Base-by-base conservation (phyloP, 2,329 filamentous ascomycete species). In the Colletotrichum simmondsii region DNA sequence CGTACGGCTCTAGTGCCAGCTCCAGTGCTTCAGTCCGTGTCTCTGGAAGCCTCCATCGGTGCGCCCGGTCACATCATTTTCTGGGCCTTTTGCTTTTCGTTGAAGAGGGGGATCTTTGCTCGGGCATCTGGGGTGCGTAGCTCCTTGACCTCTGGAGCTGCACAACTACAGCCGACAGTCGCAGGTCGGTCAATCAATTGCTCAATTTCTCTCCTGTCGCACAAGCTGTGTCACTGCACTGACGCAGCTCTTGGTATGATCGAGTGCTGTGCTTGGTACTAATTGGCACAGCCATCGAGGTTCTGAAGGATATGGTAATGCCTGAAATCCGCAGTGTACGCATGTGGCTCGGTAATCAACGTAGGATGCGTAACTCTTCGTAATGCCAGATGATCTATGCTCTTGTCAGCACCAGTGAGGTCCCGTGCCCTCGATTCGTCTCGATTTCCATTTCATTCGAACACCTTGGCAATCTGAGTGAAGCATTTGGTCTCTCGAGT, bases 11-110 rank as follows among this genome's bases (percentile, higher is more conserved):
- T 7, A 24, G 19, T 10, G 32, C 32, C 32, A 35, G 32, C 32
- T 35, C 37, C 42, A 42, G 24, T 46, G 35, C 53, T 28, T 37
- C 62, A 66, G 28, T 68, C 64, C 35, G 58, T 62, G 56, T 62
- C 42, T 61, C 57, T 64, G 53, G 49, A 64, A 68, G 65, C 19
- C 53, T 63, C 42, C 53, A 64, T 69, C 65, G 65, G 65, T 69
- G 59, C 59, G 58, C 19, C 65, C 59, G 65, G 64, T 30, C 46
- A 58, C 32, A 28, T 58, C 35, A 63, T 57, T 22, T 49, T 49
- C 46, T 69, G 60, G 30, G 56, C 42, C 42, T 19, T 49, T 49
- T 49, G 42, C 7, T 49, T n/a, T 22, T 49, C n/a, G 14, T 42
- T 7, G 37, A 12, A 35, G 37, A 19, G 19, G 42, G 42, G 16